Evolutionary conservation across 768 basidiomycete genomes (phyloP).

Genomic region (Tephrocybe sp.): DNA sequence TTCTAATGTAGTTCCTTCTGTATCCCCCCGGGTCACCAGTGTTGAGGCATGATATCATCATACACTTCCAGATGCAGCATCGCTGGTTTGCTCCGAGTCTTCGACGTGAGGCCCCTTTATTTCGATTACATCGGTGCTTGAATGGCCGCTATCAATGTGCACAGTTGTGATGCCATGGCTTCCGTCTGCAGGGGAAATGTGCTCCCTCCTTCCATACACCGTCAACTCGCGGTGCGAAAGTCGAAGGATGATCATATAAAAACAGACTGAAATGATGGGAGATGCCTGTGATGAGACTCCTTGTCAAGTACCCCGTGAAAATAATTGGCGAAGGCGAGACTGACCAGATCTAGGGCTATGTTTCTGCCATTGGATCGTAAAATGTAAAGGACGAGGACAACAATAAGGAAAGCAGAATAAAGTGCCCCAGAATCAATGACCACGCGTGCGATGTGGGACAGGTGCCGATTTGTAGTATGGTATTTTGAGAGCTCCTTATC

Average conservation of each 20-base stretch:
- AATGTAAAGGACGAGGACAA: background rate
- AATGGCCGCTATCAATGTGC: too few species aligned
- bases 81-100: too few species aligned
- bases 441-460: background rate
- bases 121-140: too few species aligned
- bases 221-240: background rate
- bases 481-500: background rate
- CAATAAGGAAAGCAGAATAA: background rate
- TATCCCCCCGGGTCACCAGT: too few species aligned
- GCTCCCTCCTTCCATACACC: background rate
- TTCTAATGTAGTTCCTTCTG: too few species aligned
- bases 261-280: slow-evolving; percentile 6
- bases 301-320: background rate
- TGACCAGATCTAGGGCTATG: background rate
- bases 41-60: too few species aligned
- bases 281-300: background rate
- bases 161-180: too few species aligned
- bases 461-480: background rate
- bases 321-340: background rate
- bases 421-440: slow-evolving; percentile 8
- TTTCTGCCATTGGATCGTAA: background rate
- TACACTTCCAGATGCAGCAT: too few species aligned
- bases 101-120: too few species aligned
- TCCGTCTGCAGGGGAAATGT: background rate
- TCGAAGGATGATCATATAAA: slow-evolving; percentile 6